Conservation (phyloP, 352 stramenopile species). For the Hyaloperonospora brassicae region DNA sequence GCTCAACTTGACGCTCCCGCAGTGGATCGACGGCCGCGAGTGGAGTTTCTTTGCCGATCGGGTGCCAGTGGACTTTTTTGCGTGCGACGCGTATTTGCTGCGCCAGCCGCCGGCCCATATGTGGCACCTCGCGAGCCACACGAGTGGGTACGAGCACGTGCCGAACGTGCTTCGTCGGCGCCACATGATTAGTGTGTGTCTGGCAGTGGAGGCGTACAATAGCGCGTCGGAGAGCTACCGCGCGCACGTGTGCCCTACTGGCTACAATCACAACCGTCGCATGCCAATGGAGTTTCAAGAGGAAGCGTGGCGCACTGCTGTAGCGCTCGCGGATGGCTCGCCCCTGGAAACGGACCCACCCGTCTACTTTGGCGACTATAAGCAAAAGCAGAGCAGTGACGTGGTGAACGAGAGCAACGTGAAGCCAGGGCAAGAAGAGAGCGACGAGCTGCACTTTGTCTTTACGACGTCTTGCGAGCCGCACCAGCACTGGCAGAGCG, state of each 20-base stretch:
- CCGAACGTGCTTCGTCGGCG: slow-evolving; percentile 71
- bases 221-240: slow-evolving; percentile 49
- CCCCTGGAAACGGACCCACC: slow-evolving; percentile 24
- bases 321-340: slow-evolving; percentile 30
- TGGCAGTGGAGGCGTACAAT: slow-evolving; percentile 69
- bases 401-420: slow-evolving; percentile 6
- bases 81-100: slow-evolving; percentile 70
- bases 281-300: slow-evolving; percentile 53
- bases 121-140: slow-evolving; percentile 68
- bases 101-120: slow-evolving; percentile 42
- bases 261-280: slow-evolving; percentile 64
- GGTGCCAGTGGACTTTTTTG: slow-evolving; percentile 54
- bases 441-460: slow-evolving; percentile 70
- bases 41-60: slow-evolving; percentile 66
- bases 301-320: slow-evolving; percentile 34
- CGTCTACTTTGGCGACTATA: slow-evolving; percentile 46
- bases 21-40: slow-evolving; percentile 68
- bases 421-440: slow-evolving; percentile 32
- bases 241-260: slow-evolving; percentile 37
- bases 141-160: slow-evolving; percentile 66
- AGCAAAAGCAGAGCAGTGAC: slow-evolving; percentile 24
- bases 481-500: slow-evolving; percentile 65
- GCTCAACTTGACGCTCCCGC: slow-evolving; percentile 61
- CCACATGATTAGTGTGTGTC: slow-evolving; percentile 64
- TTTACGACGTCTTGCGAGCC: slow-evolving; percentile 59